Conservation (phyloP, 1,284 basidiomycete genomes). For the Moesziomyces globuligerus region DNA sequence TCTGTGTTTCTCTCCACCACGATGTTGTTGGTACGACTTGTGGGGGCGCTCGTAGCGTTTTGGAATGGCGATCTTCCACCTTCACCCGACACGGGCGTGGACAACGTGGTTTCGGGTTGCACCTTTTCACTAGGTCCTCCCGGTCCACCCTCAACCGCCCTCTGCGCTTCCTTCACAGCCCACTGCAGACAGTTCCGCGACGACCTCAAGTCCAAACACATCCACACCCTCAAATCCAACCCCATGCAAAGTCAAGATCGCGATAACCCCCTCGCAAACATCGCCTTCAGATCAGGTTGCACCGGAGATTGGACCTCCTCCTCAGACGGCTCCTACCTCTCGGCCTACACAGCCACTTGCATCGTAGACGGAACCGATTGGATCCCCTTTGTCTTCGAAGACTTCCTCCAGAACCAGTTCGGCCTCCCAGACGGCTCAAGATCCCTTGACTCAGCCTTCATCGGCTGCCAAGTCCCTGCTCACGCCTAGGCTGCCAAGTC, state of each 20-base stretch:
- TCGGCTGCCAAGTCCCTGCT: slow-evolving; percentile 37
- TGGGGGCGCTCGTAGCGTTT: neutral
- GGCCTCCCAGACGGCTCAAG: neutral
- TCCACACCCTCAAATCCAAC: slow-evolving; percentile 14
- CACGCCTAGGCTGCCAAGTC: slow-evolving; percentile 4
- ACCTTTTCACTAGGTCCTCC: slow-evolving; percentile 41
- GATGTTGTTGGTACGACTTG: neutral
- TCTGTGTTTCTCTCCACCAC: neutral
- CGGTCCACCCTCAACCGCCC: slow-evolving; percentile 9
- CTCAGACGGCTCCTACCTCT: slow-evolving; percentile 12
- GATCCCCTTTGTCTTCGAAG: slow-evolving; percentile 30
- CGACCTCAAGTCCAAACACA: slow-evolving; percentile 8
- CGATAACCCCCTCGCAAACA: slow-evolving; percentile 5
- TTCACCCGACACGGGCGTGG: slow-evolving; percentile 2
- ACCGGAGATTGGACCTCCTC: slow-evolving; percentile 7
- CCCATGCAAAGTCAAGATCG: slow-evolving; percentile 1
- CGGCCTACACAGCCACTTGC: slow-evolving; percentile 31
- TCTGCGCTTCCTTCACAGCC: slow-evolving; percentile 28
- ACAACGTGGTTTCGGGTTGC: slow-evolving; percentile 16
- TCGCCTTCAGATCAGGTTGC: slow-evolving; percentile 26
- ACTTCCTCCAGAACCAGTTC: slow-evolving; percentile 22
- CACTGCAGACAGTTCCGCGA: slow-evolving; percentile 16
- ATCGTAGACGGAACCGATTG: slow-evolving; percentile 33
- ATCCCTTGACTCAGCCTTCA: slow-evolving; percentile 17
- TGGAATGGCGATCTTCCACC: slow-evolving; percentile 14